Evolutionary conservation across 192 early-diverging fungal genomes (phyloP), one percentile per base, ranked within the genome.

Genomic region (Coemansia sp.): DNA sequence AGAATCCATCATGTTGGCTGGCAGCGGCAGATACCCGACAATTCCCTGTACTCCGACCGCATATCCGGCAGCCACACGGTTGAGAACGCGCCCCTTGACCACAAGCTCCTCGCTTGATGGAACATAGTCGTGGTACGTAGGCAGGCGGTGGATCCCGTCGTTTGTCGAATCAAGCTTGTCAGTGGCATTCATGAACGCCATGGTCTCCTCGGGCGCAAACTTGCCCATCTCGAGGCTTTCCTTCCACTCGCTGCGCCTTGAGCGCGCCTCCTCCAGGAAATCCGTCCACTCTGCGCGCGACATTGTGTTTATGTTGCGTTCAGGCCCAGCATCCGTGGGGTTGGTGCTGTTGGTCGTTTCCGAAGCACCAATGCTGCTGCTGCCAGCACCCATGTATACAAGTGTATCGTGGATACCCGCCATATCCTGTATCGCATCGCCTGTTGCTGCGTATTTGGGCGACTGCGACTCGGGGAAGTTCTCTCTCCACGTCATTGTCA

Each of bases 41-140:
- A 89, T 77, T 31, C 90, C 90, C 34, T 79, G 81, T 41, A 92
- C 81, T 25, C 87, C 90, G 31, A 88, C 83, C 30, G 84, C 72
- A 45, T 81, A 87, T 23, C 68, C 64, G 17, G 68, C 62, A 13
- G 53, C 63, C 13, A 66, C 61, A 17, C 50, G 57, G 59, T 85
- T 86, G 14, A 92, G 65, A 29, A 87, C 74, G 55, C 90, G 87
- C 50, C 90, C 90, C 54, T 87, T 69, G 2, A 92, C 84, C 19
- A 64, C 57, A 22, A 74, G 55, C 55, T 79, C 66, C 50, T 74
- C 72, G 47, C 57, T 63, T 0, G 64, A 54, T 15, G 80, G 64
- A 36, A 70, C 66, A 27, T 70, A 62, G 36, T 85, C 65, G 64
- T 82, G 75, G 67, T 87, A 87, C 7, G 82, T 85, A 17, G 86